Evolutionary conservation across 2,329 filamentous ascomycete species (phyloP).

Genomic region (Fusarium pilosicola): DNA sequence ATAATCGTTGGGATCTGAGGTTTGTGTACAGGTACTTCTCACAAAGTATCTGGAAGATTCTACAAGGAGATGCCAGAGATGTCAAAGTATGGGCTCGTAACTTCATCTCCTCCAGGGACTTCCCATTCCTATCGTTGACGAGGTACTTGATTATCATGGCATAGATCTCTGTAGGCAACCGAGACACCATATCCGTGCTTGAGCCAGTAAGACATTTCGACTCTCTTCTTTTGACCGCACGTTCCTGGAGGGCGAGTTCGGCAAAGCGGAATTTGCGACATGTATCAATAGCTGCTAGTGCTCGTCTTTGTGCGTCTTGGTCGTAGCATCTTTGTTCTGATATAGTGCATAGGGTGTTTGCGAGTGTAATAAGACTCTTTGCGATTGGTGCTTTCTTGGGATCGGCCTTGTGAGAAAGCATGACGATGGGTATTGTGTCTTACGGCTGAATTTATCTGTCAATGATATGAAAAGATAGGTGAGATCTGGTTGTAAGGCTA

Average conservation of each 20-base stretch:
- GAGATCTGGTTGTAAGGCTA: not conserved
- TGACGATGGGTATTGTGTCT: not conserved
- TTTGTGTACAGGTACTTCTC: not conserved
- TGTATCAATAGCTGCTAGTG: not conserved
- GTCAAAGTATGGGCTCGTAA: not conserved
- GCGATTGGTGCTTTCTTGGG: no score
- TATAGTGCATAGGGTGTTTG: not conserved
- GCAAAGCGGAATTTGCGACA: not conserved
- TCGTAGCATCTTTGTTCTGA: constrained; percentile 1
- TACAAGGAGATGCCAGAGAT: not conserved
- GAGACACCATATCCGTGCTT: not conserved
- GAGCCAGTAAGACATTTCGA: not conserved
- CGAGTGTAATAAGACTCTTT: not conserved
- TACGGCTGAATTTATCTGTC: not conserved
- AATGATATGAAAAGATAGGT: not conserved
- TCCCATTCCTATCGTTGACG: not conserved
- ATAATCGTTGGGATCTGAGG: not conserved
- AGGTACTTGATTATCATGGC: not conserved
- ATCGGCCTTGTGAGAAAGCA: accelerated
- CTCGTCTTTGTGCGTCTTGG: not conserved
- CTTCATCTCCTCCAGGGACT: not conserved
- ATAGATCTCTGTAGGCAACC: not conserved
- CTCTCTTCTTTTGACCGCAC: not conserved
- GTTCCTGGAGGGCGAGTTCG: not conserved
- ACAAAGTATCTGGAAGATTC: not conserved